These are phyloP conservation scores for Sicyos baderoa DNA, from an alignment of 306 rosid species.

Conservation along the genomic window DNA sequence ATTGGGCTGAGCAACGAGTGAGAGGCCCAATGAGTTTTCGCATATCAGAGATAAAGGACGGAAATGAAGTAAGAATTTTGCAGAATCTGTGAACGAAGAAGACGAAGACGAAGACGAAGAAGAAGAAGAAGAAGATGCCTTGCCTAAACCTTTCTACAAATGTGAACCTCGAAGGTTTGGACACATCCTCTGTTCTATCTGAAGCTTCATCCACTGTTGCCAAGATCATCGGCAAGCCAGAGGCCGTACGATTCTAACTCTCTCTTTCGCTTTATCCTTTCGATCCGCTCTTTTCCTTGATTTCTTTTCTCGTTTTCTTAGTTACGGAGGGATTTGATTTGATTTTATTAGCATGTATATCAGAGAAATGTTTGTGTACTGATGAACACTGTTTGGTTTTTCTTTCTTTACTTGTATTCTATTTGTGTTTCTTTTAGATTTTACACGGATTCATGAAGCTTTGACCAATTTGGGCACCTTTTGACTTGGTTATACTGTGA, in stretches of 20 bases:
- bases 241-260: conserved; percentile 37
- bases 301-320: background rate
- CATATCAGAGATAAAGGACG: no score
- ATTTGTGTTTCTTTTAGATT: background rate
- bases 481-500: background rate
- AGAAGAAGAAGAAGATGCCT: conserved; percentile 47
- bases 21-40: no score
- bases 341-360: background rate
- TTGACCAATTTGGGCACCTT: background rate
- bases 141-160: conserved; percentile 79
- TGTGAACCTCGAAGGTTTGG: conserved; percentile 61
- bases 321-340: background rate
- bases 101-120: conserved; percentile 20
- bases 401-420: background rate
- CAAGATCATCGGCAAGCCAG: conserved; percentile 61
- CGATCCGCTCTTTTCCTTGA: background rate
- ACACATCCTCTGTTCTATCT: conserved; percentile 82
- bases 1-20: no score
- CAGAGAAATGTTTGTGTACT: background rate
- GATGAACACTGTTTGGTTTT: background rate
- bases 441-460: background rate
- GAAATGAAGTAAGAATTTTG: no score
- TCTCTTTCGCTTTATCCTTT: background rate
- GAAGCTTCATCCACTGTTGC: conserved; percentile 87
- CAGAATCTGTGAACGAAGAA: no score